Percentiles rank a stretch among this genome's conserved stretches.
Conservation (phyloP, 1,139 yeast genomes). For the Yamadazyma sp. region DNA sequence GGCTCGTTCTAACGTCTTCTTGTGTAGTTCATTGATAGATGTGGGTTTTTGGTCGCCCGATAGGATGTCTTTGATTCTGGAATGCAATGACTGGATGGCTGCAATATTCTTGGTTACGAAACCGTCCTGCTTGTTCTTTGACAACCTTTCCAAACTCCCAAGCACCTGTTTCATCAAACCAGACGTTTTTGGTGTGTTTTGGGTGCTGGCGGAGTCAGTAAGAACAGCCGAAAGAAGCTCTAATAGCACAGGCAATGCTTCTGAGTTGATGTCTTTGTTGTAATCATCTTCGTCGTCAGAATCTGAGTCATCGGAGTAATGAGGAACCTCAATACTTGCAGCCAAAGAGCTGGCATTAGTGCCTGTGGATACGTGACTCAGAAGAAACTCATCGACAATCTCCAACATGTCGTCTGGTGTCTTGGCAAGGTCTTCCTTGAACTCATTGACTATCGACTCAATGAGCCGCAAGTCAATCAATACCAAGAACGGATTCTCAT, state of each 20-base stretch:
- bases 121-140: background rate
- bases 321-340: conserved; percentile 8
- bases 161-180: conserved; percentile 28
- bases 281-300: conserved; percentile 44
- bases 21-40: conserved; percentile 18
- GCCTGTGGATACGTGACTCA: background rate
- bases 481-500: conserved; percentile 52
- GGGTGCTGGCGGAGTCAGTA: conserved; percentile 36
- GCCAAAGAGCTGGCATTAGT: background rate
- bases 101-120: conserved; percentile 11
- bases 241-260: conserved; percentile 37
- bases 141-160: conserved; percentile 23
- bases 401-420: conserved; percentile 61
- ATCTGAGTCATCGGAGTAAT: conserved; percentile 43
- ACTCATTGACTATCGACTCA: conserved; percentile 60
- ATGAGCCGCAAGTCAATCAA: conserved; percentile 64
- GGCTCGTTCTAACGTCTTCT: conserved; percentile 49
- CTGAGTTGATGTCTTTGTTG: conserved; percentile 16
- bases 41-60: conserved; percentile 22
- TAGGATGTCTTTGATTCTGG: conserved; percentile 29
- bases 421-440: conserved; percentile 60
- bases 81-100: conserved; percentile 27
- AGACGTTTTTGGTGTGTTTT: conserved; percentile 23
- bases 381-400: conserved; percentile 49
- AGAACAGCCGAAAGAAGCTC: conserved; percentile 57